These are phyloP conservation scores for Penicillium psychrosexuale DNA, from an alignment of 2,329 filamentous ascomycete species.

Conservation along the genomic window DNA sequence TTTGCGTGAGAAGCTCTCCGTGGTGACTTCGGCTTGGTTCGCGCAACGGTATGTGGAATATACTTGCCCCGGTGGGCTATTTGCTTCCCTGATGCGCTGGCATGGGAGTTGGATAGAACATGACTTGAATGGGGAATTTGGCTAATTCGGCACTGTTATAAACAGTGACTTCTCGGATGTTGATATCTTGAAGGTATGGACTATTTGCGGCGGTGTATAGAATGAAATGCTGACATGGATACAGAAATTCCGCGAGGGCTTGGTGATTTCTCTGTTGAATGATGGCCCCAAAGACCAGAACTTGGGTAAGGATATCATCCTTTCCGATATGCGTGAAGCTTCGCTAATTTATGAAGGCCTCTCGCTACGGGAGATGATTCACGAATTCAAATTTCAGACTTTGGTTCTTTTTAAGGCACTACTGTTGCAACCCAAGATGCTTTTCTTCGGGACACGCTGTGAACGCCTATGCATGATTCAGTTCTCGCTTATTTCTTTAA, in stretches of 20 bases:
- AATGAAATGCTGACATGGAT: constrained; percentile 17
- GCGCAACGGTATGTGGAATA: constrained; percentile 63
- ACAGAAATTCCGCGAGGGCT: constrained; percentile 81
- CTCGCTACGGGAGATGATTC: constrained; percentile 83
- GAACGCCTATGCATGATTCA: constrained; percentile 97
- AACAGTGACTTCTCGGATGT: constrained; percentile 77
- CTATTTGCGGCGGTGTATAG: not conserved
- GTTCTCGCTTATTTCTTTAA: constrained; percentile 91
- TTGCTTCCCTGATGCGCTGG: not conserved
- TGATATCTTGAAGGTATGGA: constrained; percentile 70
- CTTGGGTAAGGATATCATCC: constrained; percentile 59
- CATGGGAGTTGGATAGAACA: not conserved
- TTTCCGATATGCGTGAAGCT: not conserved
- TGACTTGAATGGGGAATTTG: not conserved
- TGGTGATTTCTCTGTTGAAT: constrained; percentile 58
- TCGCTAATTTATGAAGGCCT: constrained; percentile 46
- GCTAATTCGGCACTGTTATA: constrained; percentile 2
- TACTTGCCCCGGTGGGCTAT: not conserved
- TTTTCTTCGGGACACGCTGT: constrained; percentile 96
- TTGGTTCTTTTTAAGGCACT: constrained; percentile 91
- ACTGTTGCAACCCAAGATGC: constrained; percentile 95
- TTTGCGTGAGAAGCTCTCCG: constrained; percentile 80
- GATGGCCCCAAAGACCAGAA: constrained; percentile 79
- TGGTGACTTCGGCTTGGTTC: constrained; percentile 96
- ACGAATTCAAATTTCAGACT: constrained; percentile 93